Conservation (phyloP, 2,329 filamentous ascomycete genomes). For the Parastagonospora nodorum region DNA sequence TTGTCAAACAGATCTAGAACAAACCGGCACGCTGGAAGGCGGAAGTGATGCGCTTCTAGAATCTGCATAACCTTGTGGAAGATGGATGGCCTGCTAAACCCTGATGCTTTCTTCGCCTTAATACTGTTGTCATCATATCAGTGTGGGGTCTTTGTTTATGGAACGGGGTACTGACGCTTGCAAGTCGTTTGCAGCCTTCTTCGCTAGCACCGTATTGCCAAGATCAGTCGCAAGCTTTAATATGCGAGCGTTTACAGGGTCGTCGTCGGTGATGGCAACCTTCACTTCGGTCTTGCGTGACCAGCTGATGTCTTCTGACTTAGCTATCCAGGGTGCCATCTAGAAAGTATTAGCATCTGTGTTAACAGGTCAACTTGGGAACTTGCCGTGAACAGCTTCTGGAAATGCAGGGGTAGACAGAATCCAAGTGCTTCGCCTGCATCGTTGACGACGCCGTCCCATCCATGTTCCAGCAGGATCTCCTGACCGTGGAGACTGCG, state of each 20-base stretch:
- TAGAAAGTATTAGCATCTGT: constrained; percentile 25
- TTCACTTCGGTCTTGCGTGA: constrained; percentile 50
- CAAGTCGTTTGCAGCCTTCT: constrained; percentile 82
- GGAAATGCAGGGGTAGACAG: constrained; percentile 80
- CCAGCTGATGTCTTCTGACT: constrained; percentile 36
- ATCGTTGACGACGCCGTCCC: constrained; percentile 87
- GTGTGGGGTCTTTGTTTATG: constrained; percentile 3
- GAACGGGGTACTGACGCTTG: constrained; percentile 54
- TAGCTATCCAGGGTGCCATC: constrained; percentile 47
- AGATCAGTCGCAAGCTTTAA: constrained; percentile 85
- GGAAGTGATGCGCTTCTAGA: constrained; percentile 87
- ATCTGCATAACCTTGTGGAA: constrained; percentile 86
- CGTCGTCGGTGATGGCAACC: constrained; percentile 63
- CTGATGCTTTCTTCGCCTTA: constrained; percentile 73
- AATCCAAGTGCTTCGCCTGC: constrained; percentile 84
- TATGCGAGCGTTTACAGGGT: constrained; percentile 73
- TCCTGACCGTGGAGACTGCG: constrained; percentile 90
- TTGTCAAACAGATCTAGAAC: constrained; percentile 95
- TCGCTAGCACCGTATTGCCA: constrained; percentile 90
- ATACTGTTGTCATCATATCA: constrained; percentile 58
- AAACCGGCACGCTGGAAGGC: constrained; percentile 83
- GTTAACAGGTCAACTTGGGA: background rate
- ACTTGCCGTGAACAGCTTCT: constrained; percentile 74
- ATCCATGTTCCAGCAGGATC: constrained; percentile 85
- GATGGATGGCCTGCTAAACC: constrained; percentile 75